Percentiles rank a stretch among this genome's conserved stretches.
phyloP scores from a whole-genome alignment of 179 eudicot species.

The Beta lomatogona region DNA sequence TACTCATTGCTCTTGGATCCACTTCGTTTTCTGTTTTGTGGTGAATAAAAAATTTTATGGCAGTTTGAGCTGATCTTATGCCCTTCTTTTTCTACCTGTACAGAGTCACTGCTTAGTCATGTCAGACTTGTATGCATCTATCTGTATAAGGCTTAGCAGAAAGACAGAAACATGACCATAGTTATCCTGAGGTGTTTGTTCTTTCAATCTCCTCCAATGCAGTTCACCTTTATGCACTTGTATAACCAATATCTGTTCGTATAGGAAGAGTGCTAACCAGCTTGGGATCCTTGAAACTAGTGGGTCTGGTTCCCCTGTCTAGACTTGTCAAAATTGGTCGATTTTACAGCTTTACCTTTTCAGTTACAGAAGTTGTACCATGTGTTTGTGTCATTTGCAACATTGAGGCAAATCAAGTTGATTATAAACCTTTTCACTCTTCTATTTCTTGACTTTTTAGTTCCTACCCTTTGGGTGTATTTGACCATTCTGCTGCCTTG shows the following conservation, averaged over 20 bases:
- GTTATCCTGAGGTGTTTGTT: neutral
- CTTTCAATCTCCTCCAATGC: neutral
- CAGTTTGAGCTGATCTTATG: neutral
- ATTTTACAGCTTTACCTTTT: neutral
- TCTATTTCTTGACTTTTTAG: neutral
- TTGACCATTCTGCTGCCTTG: neutral
- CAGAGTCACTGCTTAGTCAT: neutral
- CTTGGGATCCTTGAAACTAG: neutral
- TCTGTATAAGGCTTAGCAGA: neutral
- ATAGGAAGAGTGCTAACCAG: neutral
- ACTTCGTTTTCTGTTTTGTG: neutral
- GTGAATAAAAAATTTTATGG: neutral
- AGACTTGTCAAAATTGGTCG: neutral
- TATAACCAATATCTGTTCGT: neutral
- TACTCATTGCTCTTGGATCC: conserved; percentile 5
- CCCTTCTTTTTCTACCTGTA: neutral
- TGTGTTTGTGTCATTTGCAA: neutral
- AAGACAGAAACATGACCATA: neutral
- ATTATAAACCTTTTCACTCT: neutral
- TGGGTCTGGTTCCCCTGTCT: neutral
- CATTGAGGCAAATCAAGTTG: neutral
- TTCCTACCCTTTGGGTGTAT: neutral
- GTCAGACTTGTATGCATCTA: neutral
- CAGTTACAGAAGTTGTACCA: neutral
- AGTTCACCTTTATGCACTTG: neutral